These are phyloP conservation scores for Stephania cephalantha DNA, from an alignment of 164 flowering plant genomes.

Conservation along the genomic window DNA sequence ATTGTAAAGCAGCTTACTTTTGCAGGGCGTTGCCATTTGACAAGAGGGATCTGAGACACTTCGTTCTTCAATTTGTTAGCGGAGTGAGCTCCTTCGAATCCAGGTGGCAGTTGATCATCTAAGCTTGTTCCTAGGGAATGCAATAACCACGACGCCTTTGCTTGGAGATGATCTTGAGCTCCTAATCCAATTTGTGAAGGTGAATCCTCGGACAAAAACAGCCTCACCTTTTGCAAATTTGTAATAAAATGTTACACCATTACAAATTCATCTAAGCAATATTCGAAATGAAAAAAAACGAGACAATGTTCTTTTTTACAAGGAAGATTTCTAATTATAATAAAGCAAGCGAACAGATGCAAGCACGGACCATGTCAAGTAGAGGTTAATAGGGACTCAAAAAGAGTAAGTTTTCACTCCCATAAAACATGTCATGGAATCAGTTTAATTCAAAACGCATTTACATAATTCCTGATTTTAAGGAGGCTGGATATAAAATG, in stretches of 20 bases:
- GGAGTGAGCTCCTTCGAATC: slow-evolving; percentile 66
- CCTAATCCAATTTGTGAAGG: slow-evolving; percentile 72
- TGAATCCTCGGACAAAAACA: slow-evolving; percentile 78
- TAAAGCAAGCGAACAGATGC: neutral
- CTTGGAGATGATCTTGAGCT: slow-evolving; percentile 86
- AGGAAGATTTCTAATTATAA: neutral
- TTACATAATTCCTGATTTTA: neutral
- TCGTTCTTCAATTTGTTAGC: slow-evolving; percentile 30
- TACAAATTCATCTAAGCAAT: neutral
- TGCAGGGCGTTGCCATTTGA: slow-evolving; percentile 70
- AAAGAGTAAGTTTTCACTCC: neutral
- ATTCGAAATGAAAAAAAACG: neutral
- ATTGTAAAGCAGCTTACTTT: slow-evolving; percentile 35
- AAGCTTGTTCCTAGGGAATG: slow-evolving; percentile 38
- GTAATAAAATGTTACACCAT: neutral
- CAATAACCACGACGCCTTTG: slow-evolving; percentile 54
- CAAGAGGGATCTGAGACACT: slow-evolving; percentile 48
- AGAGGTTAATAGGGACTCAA: neutral
- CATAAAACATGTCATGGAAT: neutral
- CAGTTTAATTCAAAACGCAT: neutral
- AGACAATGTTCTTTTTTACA: neutral
- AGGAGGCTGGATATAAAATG: neutral
- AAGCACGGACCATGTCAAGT: neutral
- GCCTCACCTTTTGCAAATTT: slow-evolving; percentile 44
- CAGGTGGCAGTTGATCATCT: slow-evolving; percentile 81